Evolutionary conservation across 2,329 filamentous ascomycete species (phyloP).

Genomic region (Neonectria hederae): DNA sequence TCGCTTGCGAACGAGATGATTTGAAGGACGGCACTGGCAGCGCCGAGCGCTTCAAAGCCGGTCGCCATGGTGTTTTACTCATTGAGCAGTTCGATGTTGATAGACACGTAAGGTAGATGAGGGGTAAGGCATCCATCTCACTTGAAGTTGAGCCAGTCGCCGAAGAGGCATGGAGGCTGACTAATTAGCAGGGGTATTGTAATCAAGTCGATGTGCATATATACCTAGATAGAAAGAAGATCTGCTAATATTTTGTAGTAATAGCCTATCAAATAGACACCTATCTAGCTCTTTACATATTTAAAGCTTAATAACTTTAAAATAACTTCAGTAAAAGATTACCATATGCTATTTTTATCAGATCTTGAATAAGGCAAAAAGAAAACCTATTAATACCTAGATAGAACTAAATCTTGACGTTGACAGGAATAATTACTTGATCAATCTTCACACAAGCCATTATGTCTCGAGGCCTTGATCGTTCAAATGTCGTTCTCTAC

Average conservation of each 20-base stretch:
- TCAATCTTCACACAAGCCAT: neutral
- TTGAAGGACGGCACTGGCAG: conserved; percentile 26
- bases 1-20: conserved; percentile 21
- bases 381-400: too few relatives aligned
- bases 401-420: too few relatives aligned
- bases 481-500: conserved; percentile 46
- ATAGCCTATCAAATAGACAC: too few relatives aligned
- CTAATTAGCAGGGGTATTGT: neutral
- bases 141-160: neutral
- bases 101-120: neutral
- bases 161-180: neutral
- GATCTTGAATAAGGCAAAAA: too few relatives aligned
- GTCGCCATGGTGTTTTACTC: neutral
- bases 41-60: conserved; percentile 20
- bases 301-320: too few relatives aligned
- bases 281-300: too few relatives aligned
- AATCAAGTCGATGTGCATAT: too few relatives aligned
- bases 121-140: neutral
- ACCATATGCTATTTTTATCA: too few relatives aligned
- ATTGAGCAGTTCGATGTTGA: neutral
- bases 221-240: too few relatives aligned
- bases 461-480: conserved; percentile 29
- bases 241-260: too few relatives aligned
- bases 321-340: too few relatives aligned
- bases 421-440: too few relatives aligned